Evolutionary conservation across 805 yeast species (phyloP), one percentile per base, ranked within the genome.

Genomic region (Cyberlindnera americana): DNA sequence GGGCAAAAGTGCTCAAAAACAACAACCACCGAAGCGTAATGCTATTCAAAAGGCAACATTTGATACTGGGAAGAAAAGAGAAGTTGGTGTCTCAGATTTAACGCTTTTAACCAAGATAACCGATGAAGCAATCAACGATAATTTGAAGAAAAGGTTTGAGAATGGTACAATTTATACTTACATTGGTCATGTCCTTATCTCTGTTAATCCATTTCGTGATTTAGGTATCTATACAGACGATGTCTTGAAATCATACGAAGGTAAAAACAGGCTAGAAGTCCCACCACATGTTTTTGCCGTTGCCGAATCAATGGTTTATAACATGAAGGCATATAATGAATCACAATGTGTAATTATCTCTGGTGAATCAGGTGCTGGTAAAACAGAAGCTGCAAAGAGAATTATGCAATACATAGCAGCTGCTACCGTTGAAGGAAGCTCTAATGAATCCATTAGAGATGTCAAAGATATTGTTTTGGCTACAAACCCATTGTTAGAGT

Each of bases 281-380:
- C 95, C 98, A 14, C 99, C 99, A 3, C 99, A 93, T 65, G 99
- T 93, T 22, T 93, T 83, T 64, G 96, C 98, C 38, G 89, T 93
- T 55, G 99, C 99, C 10, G 99, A 93, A 65, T 68, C 95, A 25
- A 89, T 93, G 95, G 93, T 83, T 64, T 91, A 93, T 66, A 86
- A 91, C 61, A 75, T 93, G 81, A 90, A 90, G 64, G 83, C 95
- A 0, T 93, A 93, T 64, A 78, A 84, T 43, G 98, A 93, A 54
- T 88, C 81, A 58, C 99, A 93, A 62, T 91, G 98, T 73, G 98
- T 93, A 17, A 93, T 93, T 53, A 93, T 93, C 50, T 86, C 96
- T 3, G 98, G 98, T 41, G 98, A 91, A 62, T 86, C 96, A 1
- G 98, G 98, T 47, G 98, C 98, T 5, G 98, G 98, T 36, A 91